Base-by-base conservation (phyloP, 73 alveolate genomes). In the Paramecium tetraurelia region DNA sequence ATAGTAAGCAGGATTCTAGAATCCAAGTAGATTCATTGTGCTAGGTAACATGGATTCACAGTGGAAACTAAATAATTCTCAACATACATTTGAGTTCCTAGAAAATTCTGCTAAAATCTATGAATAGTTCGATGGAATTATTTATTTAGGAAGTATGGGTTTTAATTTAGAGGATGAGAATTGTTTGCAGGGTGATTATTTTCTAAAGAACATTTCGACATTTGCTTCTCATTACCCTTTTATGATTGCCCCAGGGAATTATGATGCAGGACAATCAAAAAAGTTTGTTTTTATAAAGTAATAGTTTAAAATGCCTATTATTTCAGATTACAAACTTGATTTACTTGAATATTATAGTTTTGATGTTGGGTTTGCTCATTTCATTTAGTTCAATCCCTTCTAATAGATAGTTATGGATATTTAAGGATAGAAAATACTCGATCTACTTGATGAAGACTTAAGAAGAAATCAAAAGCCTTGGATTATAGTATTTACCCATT, bases 331-430 rank as follows among this genome's bases (percentile, higher is more conserved):
- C 7, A 44, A 20, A 40, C 21, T 21, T 31, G 40, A 68, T 68
- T 75, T 16, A 31, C 16, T 31, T 75, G 48, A 75, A 31, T 75
- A 0, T 75, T 29, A 16, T 75, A 75, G 87, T 75, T 36, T 14
- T 75, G 87, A 75, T 75, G 12, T 75, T 3, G 87, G 87, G 38
- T 75, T 36, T 31, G 87, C 48, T 75, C 87, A 75, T 40, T 75
- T 75, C n/a, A 36, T 75, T 36, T 21, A 21, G 11, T 75, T 36
- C 4, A 75, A 75, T 75, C 87, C 87, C 2, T 36, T 31, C 36
- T 75, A 44, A 44, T 31, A 7, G 22, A 35, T 68, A 22, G 21
- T 33, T 24, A 1, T 29, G 22, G 21, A 22, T 68, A 14, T 35
- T n/a, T 24, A 3, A 2, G 50, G 5, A 53, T 5, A 53, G 21